Conservation (phyloP, 2,329 filamentous ascomycete genomes). For the Lasiodiplodia theobromae region DNA sequence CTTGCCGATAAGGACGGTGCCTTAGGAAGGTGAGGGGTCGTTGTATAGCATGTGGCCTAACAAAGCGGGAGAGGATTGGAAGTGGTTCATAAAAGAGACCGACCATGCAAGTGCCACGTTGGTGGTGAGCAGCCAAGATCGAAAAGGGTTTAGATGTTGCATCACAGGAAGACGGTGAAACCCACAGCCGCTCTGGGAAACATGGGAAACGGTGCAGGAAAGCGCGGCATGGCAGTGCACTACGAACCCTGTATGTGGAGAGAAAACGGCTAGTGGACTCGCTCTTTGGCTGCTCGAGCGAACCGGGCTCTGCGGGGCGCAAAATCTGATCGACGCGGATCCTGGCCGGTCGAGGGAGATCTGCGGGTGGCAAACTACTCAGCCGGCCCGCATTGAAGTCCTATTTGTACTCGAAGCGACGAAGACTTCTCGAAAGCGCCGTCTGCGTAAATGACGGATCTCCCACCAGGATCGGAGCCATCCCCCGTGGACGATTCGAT, state of each 20-base stretch:
- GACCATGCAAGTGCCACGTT: not conserved
- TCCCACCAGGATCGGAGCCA: not conserved
- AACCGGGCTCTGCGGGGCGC: not conserved
- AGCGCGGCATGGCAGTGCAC: not conserved
- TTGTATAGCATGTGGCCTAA: not conserved
- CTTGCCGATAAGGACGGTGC: not conserved
- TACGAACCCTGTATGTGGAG: not conserved
- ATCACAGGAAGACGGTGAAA: not conserved
- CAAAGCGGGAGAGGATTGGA: not conserved
- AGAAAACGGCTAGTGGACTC: not conserved
- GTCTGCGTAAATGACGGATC: not conserved
- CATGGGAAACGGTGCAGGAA: not conserved
- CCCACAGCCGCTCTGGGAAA: not conserved
- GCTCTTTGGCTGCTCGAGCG: not conserved
- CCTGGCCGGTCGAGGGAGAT: not conserved
- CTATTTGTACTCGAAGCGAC: slow-evolving; percentile 2
- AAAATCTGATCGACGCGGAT: slow-evolving; percentile 5
- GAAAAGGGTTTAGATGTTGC: not conserved
- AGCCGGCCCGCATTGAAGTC: slow-evolving; percentile 17
- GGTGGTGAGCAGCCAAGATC: not conserved
- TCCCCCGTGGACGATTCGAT: not conserved
- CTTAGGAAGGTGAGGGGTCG: no score
- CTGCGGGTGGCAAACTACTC: not conserved
- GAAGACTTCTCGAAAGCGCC: not conserved
- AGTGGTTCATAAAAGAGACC: not conserved